Evolutionary conservation across 768 basidiomycete species (phyloP).

Genomic region (Russula griseocarnosa): DNA sequence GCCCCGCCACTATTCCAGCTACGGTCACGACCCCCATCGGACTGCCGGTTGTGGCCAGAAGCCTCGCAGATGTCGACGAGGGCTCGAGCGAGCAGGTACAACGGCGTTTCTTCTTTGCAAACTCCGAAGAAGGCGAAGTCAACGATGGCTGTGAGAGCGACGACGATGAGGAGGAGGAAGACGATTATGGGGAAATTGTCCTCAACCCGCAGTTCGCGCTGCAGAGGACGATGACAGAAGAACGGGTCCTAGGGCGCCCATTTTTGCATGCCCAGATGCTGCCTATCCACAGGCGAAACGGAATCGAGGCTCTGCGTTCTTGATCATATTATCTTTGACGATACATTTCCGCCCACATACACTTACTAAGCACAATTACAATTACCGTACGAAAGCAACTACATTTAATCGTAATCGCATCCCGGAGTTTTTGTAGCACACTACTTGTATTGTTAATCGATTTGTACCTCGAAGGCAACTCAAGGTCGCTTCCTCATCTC

Average conservation of each 20-base stretch:
- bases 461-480: constrained; percentile 14
- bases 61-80: constrained; percentile 11
- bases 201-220: constrained; percentile 23
- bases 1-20: background rate
- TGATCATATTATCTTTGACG: background rate
- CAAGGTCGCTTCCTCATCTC: background rate
- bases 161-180: constrained; percentile 25
- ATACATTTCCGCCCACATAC: constrained; percentile 6
- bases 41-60: constrained; percentile 20
- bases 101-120: constrained; percentile 18
- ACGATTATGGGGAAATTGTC: constrained; percentile 28
- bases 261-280: constrained; percentile 11
- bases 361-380: constrained; percentile 5
- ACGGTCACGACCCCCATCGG: constrained; percentile 24
- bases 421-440: constrained; percentile 19
- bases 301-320: constrained; percentile 2
- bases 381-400: background rate
- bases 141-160: constrained; percentile 18
- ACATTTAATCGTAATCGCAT: constrained; percentile 7
- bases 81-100: background rate
- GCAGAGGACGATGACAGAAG: constrained; percentile 7
- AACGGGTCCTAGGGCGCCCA: background rate
- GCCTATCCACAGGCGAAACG: constrained; percentile 8
- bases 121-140: background rate
- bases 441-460: constrained; percentile 25